A percentile compares a stretch with the other conserved stretches of the same genome.
Conservation (phyloP, 108 stramenopile genomes). For the Skeletonema tropicum region DNA sequence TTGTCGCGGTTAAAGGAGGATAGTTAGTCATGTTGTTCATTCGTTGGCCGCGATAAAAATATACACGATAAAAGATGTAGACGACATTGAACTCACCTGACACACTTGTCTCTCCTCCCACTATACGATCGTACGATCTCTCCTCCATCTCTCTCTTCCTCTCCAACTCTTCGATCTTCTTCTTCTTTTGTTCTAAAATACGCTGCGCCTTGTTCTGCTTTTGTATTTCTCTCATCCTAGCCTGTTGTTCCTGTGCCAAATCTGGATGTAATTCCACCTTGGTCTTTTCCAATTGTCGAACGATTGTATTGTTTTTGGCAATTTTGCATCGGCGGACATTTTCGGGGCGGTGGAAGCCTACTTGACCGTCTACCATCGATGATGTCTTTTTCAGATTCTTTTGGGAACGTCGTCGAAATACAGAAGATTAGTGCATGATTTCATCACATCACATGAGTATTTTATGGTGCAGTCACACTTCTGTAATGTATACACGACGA, state of each 20-base stretch:
- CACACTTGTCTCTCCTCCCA: slow-evolving; percentile 58
- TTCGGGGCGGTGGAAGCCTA: slow-evolving; percentile 81
- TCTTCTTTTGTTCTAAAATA: slow-evolving; percentile 58
- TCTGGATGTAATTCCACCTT: slow-evolving; percentile 66
- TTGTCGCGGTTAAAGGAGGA: too few relatives aligned
- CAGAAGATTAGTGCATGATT: neutral
- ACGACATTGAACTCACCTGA: slow-evolving; percentile 28
- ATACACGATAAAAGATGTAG: too few relatives aligned
- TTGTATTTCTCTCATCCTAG: slow-evolving; percentile 66
- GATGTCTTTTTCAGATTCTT: slow-evolving; percentile 43
- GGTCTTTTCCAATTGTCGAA: slow-evolving; percentile 78
- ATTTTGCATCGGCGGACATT: slow-evolving; percentile 74
- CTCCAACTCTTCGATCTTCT: slow-evolving; percentile 55
- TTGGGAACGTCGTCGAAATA: neutral
- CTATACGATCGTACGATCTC: slow-evolving; percentile 80
- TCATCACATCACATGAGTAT: neutral
- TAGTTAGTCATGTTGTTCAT: neutral
- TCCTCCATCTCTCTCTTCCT: slow-evolving; percentile 58
- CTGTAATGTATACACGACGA: neutral
- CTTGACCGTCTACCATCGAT: slow-evolving; percentile 80
- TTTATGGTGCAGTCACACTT: too few relatives aligned
- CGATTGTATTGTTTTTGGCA: slow-evolving; percentile 79
- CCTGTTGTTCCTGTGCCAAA: slow-evolving; percentile 65
- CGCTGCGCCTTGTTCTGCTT: slow-evolving; percentile 69
- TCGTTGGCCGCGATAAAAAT: neutral